A percentile compares a stretch with the other conserved stretches of the same genome.
These are phyloP conservation scores for Lichenothelia convexa DNA, from an alignment of 495 filamentous ascomycete genomes.

Conservation along the genomic window DNA sequence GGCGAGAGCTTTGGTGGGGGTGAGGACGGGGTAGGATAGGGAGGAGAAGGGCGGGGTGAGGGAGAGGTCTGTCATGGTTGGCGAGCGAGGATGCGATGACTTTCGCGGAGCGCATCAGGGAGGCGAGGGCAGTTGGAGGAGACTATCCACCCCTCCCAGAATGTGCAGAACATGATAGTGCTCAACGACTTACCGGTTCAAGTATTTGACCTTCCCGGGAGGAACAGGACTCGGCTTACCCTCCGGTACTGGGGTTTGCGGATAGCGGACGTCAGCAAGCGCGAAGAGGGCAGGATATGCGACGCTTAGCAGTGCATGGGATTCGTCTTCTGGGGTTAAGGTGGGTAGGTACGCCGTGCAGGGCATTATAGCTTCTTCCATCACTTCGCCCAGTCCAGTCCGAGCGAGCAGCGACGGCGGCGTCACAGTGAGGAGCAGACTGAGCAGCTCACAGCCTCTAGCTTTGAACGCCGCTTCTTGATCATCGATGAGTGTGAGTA, in stretches of 20 bases:
- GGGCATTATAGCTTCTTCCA: slow-evolving; percentile 61
- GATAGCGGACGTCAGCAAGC: slow-evolving; percentile 33
- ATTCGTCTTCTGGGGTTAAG: slow-evolving; percentile 56
- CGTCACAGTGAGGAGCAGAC: slow-evolving; percentile 32
- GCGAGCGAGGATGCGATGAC: too few relatives aligned
- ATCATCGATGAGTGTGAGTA: slow-evolving; percentile 68
- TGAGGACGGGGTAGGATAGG: too few relatives aligned
- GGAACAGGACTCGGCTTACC: slow-evolving; percentile 1
- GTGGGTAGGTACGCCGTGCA: slow-evolving; percentile 56
- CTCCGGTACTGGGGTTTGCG: too few relatives aligned
- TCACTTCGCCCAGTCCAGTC: slow-evolving; percentile 61
- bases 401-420: slow-evolving; percentile 38
- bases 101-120: too few relatives aligned
- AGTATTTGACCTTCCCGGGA: slow-evolving; percentile 13
- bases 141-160: slow-evolving; percentile 7
- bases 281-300: slow-evolving; percentile 49
- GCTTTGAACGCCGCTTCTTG: slow-evolving; percentile 33
- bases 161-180: too few relatives aligned
- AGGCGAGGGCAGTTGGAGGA: too few relatives aligned
- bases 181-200: slow-evolving; percentile 19
- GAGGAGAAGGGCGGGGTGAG: too few relatives aligned
- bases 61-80: too few relatives aligned
- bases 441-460: slow-evolving; percentile 41
- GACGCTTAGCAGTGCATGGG: slow-evolving; percentile 40
- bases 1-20: too few relatives aligned